Conservation (phyloP, 257 asterid species). For the Thymus quinquecostatus region DNA sequence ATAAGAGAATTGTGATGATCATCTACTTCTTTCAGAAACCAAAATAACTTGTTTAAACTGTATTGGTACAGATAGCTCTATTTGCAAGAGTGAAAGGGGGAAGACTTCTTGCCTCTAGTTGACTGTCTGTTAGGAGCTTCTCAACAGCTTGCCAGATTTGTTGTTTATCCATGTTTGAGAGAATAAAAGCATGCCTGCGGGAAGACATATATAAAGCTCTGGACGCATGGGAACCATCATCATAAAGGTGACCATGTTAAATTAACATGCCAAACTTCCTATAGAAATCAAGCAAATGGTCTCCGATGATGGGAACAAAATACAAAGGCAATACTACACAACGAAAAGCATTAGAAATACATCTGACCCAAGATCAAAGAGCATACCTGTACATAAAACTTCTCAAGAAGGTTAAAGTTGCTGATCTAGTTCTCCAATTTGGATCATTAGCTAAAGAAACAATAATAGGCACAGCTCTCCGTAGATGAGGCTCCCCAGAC, state of each 20-base stretch:
- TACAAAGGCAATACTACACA: conserved; percentile 21
- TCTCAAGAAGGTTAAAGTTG: conserved; percentile 84
- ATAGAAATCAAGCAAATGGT: conserved; percentile 6
- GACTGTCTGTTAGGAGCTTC: conserved; percentile 82
- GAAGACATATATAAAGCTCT: conserved; percentile 30
- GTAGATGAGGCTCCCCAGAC: conserved; percentile 64
- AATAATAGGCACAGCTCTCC: conserved; percentile 61
- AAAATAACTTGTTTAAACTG: conserved; percentile 3
- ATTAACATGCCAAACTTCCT: no score
- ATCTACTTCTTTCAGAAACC: conserved; percentile 20
- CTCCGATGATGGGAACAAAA: conserved; percentile 13
- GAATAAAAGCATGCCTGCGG: conserved; percentile 86
- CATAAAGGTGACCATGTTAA: no score
- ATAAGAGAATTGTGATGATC: conserved; percentile 20
- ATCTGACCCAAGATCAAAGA: conserved; percentile 29
- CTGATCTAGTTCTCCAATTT: conserved; percentile 97
- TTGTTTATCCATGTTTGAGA: conserved; percentile 65
- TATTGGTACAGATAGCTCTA: conserved; percentile 20
- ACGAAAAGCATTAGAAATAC: conserved; percentile 16
- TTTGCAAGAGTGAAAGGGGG: conserved; percentile 11
- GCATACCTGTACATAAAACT: conserved; percentile 94
- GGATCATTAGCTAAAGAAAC: conserved; percentile 76
- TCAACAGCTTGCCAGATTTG: conserved; percentile 88
- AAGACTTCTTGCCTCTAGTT: conserved; percentile 75
- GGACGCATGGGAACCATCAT: background rate